These are phyloP conservation scores for Phytophthora cajani DNA, from an alignment of 352 stramenopile species.

Conservation along the genomic window DNA sequence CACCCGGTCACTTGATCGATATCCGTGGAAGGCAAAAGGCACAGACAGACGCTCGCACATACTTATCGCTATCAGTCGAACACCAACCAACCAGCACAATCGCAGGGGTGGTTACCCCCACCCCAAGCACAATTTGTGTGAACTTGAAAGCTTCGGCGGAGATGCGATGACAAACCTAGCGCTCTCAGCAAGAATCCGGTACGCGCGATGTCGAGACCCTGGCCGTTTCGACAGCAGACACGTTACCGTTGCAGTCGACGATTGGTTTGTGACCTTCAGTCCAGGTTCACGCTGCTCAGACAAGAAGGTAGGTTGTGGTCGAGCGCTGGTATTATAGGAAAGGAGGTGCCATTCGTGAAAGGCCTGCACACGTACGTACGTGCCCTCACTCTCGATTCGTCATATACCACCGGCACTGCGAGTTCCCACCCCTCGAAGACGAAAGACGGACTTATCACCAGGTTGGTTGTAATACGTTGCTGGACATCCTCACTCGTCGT, in stretches of 20 bases:
- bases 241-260: neutral
- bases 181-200: neutral
- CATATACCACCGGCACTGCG: neutral
- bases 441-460: neutral
- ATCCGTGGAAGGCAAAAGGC: neutral
- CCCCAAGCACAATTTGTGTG: neutral
- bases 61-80: neutral
- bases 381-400: neutral
- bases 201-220: neutral
- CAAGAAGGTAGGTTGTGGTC: conserved; percentile 11
- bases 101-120: neutral
- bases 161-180: conserved; percentile 1
- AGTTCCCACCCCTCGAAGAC: neutral
- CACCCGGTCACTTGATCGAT: neutral
- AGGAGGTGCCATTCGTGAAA: conserved; percentile 1
- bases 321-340: neutral
- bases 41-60: neutral
- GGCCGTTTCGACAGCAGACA: conserved; percentile 1
- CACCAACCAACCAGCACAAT: neutral
- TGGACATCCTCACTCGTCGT: neutral
- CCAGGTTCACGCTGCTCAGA: conserved; percentile 14
- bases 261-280: conserved; percentile 5
- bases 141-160: neutral
- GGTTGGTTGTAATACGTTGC: neutral
- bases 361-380: neutral